Base-by-base conservation (phyloP, 129 eudicot genomes). In the Flaveria brownii region DNA sequence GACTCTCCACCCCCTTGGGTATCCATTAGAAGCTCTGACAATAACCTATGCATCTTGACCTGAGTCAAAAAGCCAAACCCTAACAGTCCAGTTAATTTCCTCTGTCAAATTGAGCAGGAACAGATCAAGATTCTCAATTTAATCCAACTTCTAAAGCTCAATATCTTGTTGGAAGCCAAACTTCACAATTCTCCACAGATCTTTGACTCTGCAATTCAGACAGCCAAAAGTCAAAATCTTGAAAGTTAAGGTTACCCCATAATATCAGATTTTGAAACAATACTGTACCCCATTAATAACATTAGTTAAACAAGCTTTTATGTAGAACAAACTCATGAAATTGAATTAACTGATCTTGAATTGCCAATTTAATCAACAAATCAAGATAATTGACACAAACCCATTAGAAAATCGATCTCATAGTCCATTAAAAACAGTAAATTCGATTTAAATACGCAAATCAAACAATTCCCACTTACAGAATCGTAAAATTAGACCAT, bases 1-100 rank as follows among this genome's bases (percentile, higher is more conserved):
- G 98, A 94, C 70, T 94, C 85, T 28, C 97, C 97, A 5, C 98
- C 96, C 2, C 81, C 77, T 72, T 83, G 89, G 45, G 86, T 81
- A 70, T 86, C 90, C 78, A 74, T 84, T 36, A 94, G 16, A 55
- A 88, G 79, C 85, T 85, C 81, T 16, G 87, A 63, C 60, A 94
- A 81, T 2, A 87, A 47, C 80, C 97, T 86, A 49, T 79, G 83
- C 88, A 88, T 72, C 80, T 75, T 77, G 76, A 77, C 69, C 17
- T 9, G 50, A 33, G 52, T 33, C 39, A 63, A 75, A 75, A 49
- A 18, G 52, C 82, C 82, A 83, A 83, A 80, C 61, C 42, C 45
- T 20, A 33, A 66, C 36, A 18, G 42, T 14, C 68, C 61, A n/a
- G 36, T 18, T 22, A 30, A 10, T 54, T 23, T 28, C 16, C 17